Evolutionary conservation across 2,329 filamentous ascomycete species (phyloP), one percentile per base, ranked within the genome.

Genomic region (Hypoxylon sp.): DNA sequence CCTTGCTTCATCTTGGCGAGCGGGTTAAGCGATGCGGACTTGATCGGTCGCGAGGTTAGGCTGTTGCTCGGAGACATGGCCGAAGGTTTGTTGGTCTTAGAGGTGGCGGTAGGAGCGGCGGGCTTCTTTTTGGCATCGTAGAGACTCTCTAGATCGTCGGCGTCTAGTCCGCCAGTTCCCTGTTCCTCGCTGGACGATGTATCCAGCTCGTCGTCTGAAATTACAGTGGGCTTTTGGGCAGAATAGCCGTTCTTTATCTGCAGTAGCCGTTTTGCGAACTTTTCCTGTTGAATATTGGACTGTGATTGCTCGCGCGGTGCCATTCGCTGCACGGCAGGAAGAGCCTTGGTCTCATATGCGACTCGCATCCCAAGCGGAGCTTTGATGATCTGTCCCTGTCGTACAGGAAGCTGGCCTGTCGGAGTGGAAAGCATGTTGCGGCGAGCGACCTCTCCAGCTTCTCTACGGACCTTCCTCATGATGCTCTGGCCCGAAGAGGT

Each of bases 351-450:
- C 26, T 81, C 79, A 49, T 83, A 79, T 52, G 87, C 85, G 50
- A 82, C 79, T 5, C 86, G 71, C 85, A 89, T 86, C 52, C 79
- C 80, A 1, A 77, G 70, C 6, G 87, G 87, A 0, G 87, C 85
- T 47, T 77, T 79, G 19, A 61, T 74, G 44, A 89, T 79, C 68
- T 80, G 78, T n/a, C 75, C 75, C 6, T 73, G 66, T 15, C 71
- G 73, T 24, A 77, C 73, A 30, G 65, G 47, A 26, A 79, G 64
- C 60, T 74, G 67, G 56, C 78, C 75, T 1, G 77, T 74, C 11
- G 79, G 75, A 10, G 74, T 80, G 17, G 80, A 78, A 32, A 87
- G 76, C 30, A 79, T 77, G 55, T 82, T 80, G 66, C 84, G 81
- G 34, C 73, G 79, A 54, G 78, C 79, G 44, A 87, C 84, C 68